Conservation (phyloP, 441 rosid genomes). For the Rhodomyrtus psidioides region DNA sequence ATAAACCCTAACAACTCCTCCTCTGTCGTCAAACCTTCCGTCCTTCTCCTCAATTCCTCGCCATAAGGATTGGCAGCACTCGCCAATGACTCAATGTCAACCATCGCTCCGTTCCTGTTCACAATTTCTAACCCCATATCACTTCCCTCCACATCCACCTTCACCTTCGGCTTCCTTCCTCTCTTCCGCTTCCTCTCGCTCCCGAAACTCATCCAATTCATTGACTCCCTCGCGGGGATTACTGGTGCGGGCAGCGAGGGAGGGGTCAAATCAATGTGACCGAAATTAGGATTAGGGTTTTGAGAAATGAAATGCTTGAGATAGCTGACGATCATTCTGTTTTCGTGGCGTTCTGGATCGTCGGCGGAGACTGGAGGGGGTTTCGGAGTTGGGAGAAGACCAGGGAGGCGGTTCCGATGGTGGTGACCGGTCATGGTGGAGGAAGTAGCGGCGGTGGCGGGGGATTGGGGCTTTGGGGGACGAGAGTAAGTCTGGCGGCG, state of each 20-base stretch:
- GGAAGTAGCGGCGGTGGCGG: conserved; percentile 16
- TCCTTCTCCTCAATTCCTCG: conserved; percentile 47
- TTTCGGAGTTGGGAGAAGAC: conserved; percentile 27
- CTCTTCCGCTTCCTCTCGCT: conserved; percentile 49
- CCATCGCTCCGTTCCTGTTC: conserved; percentile 40
- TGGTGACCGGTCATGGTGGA: conserved; percentile 15
- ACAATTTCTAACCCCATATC: conserved; percentile 28
- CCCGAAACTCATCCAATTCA: not conserved
- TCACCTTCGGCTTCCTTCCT: conserved; percentile 40
- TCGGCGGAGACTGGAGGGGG: conserved; percentile 11
- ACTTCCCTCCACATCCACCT: conserved; percentile 11
- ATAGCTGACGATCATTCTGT: conserved; percentile 32
- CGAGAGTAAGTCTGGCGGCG: conserved; percentile 64
- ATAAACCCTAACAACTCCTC: conserved; percentile 52
- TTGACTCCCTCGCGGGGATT: not conserved
- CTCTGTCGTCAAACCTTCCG: conserved; percentile 41
- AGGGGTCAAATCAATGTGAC: conserved; percentile 13
- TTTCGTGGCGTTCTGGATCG: conserved; percentile 37
- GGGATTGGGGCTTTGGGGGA: conserved; percentile 12
- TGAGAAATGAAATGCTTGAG: conserved; percentile 38
- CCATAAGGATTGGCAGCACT: conserved; percentile 43
- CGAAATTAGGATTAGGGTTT: conserved; percentile 34
- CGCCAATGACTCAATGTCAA: conserved; percentile 38
- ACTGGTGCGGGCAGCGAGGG: conserved; percentile 13
- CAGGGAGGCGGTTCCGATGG: conserved; percentile 47